phyloP scores from a whole-genome alignment of 2,329 filamentous ascomycete species.

The Fusarium bulbicola region DNA sequence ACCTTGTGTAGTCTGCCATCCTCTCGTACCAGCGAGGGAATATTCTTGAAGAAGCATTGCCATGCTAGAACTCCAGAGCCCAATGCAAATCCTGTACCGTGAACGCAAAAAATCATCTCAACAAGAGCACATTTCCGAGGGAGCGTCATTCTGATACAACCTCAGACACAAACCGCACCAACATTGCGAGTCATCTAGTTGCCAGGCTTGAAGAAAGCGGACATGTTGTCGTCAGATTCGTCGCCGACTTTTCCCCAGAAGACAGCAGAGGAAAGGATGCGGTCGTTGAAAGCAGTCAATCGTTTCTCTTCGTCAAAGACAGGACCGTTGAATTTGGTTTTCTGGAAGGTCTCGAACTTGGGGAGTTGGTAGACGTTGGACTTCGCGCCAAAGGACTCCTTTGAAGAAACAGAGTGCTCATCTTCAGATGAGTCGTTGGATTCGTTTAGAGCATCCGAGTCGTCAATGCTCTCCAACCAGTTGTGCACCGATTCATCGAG shows the following conservation, averaged over 20 bases:
- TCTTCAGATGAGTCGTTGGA: neutral
- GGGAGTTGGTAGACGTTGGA: neutral
- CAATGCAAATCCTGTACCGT: neutral
- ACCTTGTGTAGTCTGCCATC: neutral
- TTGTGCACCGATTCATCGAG: rapidly evolving
- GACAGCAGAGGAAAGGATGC: neutral
- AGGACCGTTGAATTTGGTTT: neutral
- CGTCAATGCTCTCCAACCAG: neutral
- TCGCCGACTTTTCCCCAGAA: neutral
- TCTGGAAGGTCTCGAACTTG: too few relatives aligned
- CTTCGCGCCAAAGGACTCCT: neutral
- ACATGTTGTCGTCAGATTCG: neutral
- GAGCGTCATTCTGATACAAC: neutral
- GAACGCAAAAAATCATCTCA: rapidly evolving
- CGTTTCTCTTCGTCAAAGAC: neutral
- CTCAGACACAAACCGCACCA: too few relatives aligned
- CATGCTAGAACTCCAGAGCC: neutral
- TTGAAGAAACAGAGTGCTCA: neutral
- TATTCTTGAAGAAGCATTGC: neutral
- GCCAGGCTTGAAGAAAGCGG: neutral
- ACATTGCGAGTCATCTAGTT: neutral
- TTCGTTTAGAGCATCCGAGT: neutral
- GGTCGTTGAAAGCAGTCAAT: neutral
- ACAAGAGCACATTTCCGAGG: too few relatives aligned
- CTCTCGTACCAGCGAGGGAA: neutral